A percentile compares a stretch with the other conserved stretches of the same genome.
phyloP scores from a whole-genome alignment of 1,284 basidiomycete genomes.

The Veloboletus limbatus region DNA sequence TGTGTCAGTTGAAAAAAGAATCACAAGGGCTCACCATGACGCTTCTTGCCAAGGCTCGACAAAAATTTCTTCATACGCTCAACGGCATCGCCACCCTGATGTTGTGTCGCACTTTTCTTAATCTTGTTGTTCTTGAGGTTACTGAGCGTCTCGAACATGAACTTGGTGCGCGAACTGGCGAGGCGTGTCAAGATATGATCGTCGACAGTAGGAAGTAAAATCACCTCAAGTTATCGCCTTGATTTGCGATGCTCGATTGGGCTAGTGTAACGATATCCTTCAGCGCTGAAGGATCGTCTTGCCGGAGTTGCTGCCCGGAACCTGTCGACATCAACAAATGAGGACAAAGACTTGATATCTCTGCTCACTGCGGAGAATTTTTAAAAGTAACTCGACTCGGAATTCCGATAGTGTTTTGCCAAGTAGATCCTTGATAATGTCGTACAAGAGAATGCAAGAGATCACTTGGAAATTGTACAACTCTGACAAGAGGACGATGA shows the following conservation, averaged over 20 bases:
- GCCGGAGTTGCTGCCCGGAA: slow-evolving; percentile 84
- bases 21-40: slow-evolving; percentile 52
- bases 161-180: slow-evolving; percentile 75
- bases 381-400: slow-evolving; percentile 84
- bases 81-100: slow-evolving; percentile 69
- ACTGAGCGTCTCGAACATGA: slow-evolving; percentile 90
- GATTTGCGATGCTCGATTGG: slow-evolving; percentile 64
- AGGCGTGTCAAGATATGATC: slow-evolving; percentile 2
- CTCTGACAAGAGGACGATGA: slow-evolving; percentile 86
- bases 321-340: slow-evolving; percentile 43
- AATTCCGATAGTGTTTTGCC: slow-evolving; percentile 68
- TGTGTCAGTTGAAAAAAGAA: not conserved
- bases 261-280: slow-evolving; percentile 85
- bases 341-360: not conserved
- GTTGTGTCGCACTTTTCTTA: slow-evolving; percentile 59
- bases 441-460: slow-evolving; percentile 85
- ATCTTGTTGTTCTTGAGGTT: slow-evolving; percentile 90
- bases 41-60: slow-evolving; percentile 69
- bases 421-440: slow-evolving; percentile 82
- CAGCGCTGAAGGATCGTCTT: slow-evolving; percentile 81
- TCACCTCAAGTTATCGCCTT: slow-evolving; percentile 60
- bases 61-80: slow-evolving; percentile 87
- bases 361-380: slow-evolving; percentile 73
- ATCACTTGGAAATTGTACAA: slow-evolving; percentile 96
- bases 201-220: not conserved